phyloP scores from a whole-genome alignment of 345 rosid genomes.

The Populus ilicifolia region DNA sequence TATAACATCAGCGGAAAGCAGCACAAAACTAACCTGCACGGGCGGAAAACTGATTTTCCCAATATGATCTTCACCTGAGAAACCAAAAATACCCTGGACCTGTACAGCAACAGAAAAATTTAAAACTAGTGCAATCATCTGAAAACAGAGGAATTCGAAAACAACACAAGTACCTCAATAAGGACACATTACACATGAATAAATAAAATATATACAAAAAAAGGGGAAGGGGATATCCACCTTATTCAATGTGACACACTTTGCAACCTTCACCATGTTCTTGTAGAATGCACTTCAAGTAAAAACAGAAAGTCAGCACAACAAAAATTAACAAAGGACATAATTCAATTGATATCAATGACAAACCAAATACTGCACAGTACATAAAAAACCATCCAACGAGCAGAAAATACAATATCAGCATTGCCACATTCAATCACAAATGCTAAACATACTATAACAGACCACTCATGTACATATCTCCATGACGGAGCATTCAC shows the following conservation, averaged over 20 bases:
- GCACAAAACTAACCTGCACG: slow-evolving; percentile 58
- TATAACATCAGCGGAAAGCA: not conserved
- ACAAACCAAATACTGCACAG: not conserved
- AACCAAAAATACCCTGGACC: slow-evolving; percentile 90
- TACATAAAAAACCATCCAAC: not conserved
- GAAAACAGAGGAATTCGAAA: not conserved
- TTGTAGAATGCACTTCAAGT: slow-evolving; percentile 65
- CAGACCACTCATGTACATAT: too few species aligned
- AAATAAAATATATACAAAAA: slow-evolving; percentile 2
- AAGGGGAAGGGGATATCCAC: slow-evolving; percentile 25
- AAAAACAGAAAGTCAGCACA: not conserved
- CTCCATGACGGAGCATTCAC: too few species aligned
- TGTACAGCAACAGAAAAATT: slow-evolving; percentile 21
- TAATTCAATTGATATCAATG: not conserved
- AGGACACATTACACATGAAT: not conserved
- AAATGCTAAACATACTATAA: not conserved
- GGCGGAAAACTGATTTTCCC: slow-evolving; percentile 94
- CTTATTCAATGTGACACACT: slow-evolving; percentile 87
- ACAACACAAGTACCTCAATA: not conserved
- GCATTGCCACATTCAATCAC: not conserved
- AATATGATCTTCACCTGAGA: slow-evolving; percentile 88
- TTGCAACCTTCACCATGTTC: slow-evolving; percentile 82
- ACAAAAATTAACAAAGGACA: not conserved
- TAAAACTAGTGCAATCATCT: not conserved
- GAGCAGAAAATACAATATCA: not conserved